Base-by-base conservation (phyloP, 1,284 basidiomycete species). In the Cutaneotrichosporon sp. region DNA sequence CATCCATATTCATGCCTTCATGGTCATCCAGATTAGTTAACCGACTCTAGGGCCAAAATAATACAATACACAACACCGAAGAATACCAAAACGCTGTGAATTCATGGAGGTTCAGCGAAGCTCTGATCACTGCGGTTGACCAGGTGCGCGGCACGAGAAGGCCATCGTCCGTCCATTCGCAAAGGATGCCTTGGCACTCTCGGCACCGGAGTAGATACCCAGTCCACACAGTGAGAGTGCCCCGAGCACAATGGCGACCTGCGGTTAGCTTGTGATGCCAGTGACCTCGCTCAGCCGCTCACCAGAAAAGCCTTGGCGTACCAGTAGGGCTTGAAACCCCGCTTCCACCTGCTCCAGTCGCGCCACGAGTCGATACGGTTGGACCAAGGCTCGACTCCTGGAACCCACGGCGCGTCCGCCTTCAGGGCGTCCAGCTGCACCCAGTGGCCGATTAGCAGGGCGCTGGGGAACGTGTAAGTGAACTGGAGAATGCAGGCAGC, bases 401-500 rank as follows among this genome's bases (percentile, higher is more conserved):
- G 58, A 46, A 51, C 49, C 58, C 58, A 60, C 14, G 33, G 16
- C 10, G 10, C 3, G 38, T 60, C 58, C 19, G 37, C 58, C 17
- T 17, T 32, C 10, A 49, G n/a, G 11, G 58, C 58, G 49, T 60
- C 58, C 22, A 20, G 31, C 47, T 60, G 58, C 9, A 60, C 54
- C 58, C 58, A 60, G 52, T 56, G 52, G 1, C 58, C 58, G 19
- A 55, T 41, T 12, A 60, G 51, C 8, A 60, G 49, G 9, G 46
- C 12, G 14, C 51, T 44, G 5, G 58, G 58, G 38, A 56, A 54
- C 7, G 54, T 56, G 38, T 56, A 56, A 7, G 58, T 60, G 39
- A 60, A 56, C 52, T 56, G 54, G 7, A 60, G 51, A 27, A 56
- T 56, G 39, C 54, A 56, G 14, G 38, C 42, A 0, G 58, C 81